These are phyloP conservation scores for Casuarina cunninghamiana DNA, from an alignment of 306 rosid species.

Conservation along the genomic window DNA sequence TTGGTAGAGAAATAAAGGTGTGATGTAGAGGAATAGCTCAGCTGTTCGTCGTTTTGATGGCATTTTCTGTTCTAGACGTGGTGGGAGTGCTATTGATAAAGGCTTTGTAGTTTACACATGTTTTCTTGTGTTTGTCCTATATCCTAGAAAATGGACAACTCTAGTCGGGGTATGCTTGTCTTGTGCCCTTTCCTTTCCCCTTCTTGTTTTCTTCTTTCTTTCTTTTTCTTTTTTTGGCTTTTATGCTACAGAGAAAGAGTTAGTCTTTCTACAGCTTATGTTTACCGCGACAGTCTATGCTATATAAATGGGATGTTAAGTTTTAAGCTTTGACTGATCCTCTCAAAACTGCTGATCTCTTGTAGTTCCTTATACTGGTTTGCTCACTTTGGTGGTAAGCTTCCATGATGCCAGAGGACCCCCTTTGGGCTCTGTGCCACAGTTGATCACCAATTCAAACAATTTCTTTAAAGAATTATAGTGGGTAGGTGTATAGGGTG, in stretches of 20 bases:
- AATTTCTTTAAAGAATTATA: no score
- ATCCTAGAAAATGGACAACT: not conserved
- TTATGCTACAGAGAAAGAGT: not conserved
- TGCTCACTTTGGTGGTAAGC: no score
- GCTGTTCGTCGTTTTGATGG: not conserved
- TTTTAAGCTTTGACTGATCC: not conserved
- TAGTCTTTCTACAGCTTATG: not conserved
- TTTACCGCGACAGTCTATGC: not conserved
- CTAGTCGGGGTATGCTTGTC: not conserved
- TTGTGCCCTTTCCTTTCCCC: not conserved
- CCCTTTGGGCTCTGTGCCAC: no score
- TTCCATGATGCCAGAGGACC: no score
- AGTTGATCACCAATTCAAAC: no score
- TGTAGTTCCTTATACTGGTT: no score
- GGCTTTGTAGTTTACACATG: constrained; percentile 19
- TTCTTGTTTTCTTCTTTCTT: not conserved
- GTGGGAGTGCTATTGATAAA: constrained; percentile 4
- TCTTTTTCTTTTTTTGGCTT: not conserved
- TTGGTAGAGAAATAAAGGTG: constrained; percentile 34
- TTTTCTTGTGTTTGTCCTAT: constrained; percentile 10
- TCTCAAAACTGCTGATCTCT: not conserved
- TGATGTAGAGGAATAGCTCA: constrained; percentile 6
- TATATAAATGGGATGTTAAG: not conserved
- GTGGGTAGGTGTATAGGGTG: no score
- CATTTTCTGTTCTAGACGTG: not conserved